Evolutionary conservation across 2,329 filamentous ascomycete genomes (phyloP).

Genomic region (Ophiostoma ips): DNA sequence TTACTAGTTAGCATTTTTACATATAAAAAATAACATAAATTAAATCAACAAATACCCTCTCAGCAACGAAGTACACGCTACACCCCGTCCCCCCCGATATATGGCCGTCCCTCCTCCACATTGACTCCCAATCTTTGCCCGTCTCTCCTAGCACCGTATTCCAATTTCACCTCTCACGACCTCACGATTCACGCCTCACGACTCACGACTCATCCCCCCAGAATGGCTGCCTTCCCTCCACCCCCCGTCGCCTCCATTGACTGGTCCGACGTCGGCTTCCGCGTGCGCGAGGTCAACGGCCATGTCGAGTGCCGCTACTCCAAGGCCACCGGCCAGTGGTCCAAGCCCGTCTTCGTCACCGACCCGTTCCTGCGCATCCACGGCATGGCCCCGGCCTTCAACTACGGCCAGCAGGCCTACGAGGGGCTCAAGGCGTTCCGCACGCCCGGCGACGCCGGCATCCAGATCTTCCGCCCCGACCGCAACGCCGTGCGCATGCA

Average conservation of each 20-base stretch:
- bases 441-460: constrained; percentile 48
- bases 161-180: too few relatives aligned
- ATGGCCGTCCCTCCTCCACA: too few relatives aligned
- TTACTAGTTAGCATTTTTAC: too few relatives aligned
- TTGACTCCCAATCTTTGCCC: too few relatives aligned
- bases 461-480: constrained; percentile 78
- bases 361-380: constrained; percentile 81
- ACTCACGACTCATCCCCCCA: neutral
- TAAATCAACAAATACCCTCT: too few relatives aligned
- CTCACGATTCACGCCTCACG: too few relatives aligned
- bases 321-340: constrained; percentile 61
- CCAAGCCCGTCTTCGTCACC: constrained; percentile 60
- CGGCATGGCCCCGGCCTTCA: constrained; percentile 87
- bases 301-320: constrained; percentile 85
- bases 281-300: constrained; percentile 80
- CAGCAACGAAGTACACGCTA: too few relatives aligned
- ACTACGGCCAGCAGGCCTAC: constrained; percentile 96
- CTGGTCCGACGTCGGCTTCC: constrained; percentile 89
- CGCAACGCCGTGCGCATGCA: constrained; percentile 76
- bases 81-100: too few relatives aligned
- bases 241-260: constrained; percentile 71
- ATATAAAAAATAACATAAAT: too few relatives aligned
- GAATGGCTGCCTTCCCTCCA: constrained; percentile 54
- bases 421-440: constrained; percentile 98
- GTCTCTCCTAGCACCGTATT: too few relatives aligned